Evolutionary conservation across 192 early-diverging fungal genomes (phyloP).

Genomic region (Rhizophagus clarus): DNA sequence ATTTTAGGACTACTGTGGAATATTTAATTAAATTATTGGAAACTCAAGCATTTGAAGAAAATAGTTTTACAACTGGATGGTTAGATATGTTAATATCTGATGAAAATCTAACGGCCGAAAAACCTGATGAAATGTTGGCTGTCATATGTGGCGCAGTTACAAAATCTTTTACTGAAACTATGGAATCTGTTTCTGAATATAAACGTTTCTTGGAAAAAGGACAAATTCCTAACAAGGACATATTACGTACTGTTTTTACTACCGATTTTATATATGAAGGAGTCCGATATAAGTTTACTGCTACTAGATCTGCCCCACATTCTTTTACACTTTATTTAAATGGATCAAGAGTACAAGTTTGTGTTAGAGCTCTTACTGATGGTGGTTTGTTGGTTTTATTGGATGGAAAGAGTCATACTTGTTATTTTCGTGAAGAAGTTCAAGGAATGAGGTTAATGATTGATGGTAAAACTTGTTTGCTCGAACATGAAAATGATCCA

Average conservation of each 20-base stretch:
- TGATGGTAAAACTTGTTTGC: constrained; percentile 86
- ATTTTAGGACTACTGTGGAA: constrained; percentile 98
- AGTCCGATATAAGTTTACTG: constrained; percentile 89
- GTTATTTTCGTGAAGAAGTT: constrained; percentile 89
- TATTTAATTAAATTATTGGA: constrained; percentile 94
- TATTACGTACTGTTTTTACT: constrained; percentile 71
- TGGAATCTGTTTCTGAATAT: constrained; percentile 72
- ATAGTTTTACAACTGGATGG: constrained; percentile 94
- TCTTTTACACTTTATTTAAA: constrained; percentile 81
- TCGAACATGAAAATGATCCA: constrained; percentile 97
- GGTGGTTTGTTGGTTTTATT: constrained; percentile 89
- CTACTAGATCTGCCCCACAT: constrained; percentile 78
- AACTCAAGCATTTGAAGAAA: constrained; percentile 84
- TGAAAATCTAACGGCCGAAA: constrained; percentile 83
- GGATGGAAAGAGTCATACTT: constrained; percentile 89
- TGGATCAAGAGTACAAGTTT: constrained; percentile 79
- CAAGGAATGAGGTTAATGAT: constrained; percentile 86
- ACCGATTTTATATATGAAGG: constrained; percentile 94
- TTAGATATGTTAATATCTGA: constrained; percentile 90
- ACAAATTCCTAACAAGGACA: constrained; percentile 78
- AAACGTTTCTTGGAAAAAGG: constrained; percentile 87
- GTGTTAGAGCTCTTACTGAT: constrained; percentile 86
- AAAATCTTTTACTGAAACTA: constrained; percentile 75
- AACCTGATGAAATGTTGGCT: constrained; percentile 86
- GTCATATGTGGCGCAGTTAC: constrained; percentile 92